Conservation (phyloP, 768 basidiomycete genomes). For the Termitomyces sp. region DNA sequence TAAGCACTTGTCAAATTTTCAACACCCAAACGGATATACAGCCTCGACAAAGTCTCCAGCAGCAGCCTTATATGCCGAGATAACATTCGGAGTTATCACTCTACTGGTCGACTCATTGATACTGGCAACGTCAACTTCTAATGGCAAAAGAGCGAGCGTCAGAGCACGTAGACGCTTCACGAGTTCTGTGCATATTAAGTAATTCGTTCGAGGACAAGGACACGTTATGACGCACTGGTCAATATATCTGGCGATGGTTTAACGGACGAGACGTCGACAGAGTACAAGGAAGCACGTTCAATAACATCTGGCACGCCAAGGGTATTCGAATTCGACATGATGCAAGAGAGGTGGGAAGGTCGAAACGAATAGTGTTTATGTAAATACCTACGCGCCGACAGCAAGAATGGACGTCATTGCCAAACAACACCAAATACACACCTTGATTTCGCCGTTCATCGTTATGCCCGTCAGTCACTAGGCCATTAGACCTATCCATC, state of each 20-base stretch:
- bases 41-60: constrained; percentile 88
- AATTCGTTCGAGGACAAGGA: background rate
- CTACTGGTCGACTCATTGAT: constrained; percentile 77
- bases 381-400: background rate
- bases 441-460: constrained; percentile 14
- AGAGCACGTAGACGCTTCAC: constrained; percentile 75
- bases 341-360: constrained; percentile 2
- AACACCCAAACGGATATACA: constrained; percentile 35
- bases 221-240: constrained; percentile 50
- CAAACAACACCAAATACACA: constrained; percentile 25
- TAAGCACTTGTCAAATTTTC: background rate
- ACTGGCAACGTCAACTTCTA: constrained; percentile 63
- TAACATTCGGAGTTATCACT: constrained; percentile 76
- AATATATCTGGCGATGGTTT: constrained; percentile 66
- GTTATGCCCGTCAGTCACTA: constrained; percentile 47
- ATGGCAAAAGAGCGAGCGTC: constrained; percentile 69
- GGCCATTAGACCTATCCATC: background rate
- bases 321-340: constrained; percentile 28
- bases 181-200: constrained; percentile 46
- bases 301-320: constrained; percentile 24
- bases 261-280: constrained; percentile 29
- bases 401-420: constrained; percentile 22
- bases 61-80: constrained; percentile 68
- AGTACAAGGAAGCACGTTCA: constrained; percentile 41
- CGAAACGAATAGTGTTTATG: background rate